A percentile compares a stretch with the other conserved stretches of the same genome.
phyloP scores from a whole-genome alignment of 192 early-diverging fungal species.

The Backusella circina region DNA sequence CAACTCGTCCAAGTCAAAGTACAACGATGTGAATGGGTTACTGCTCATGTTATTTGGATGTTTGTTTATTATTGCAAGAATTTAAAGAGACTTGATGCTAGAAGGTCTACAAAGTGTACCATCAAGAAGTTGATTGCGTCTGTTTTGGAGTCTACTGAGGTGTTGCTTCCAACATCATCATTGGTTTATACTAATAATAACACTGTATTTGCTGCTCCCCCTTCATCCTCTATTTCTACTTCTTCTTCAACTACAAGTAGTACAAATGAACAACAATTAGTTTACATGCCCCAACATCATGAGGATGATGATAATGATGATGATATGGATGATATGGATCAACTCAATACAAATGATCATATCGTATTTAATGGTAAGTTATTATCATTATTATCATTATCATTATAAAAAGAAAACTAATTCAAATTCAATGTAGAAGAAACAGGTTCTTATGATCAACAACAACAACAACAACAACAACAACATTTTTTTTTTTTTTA shows the following conservation, averaged over 20 bases:
- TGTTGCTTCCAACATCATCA: neutral
- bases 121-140: constrained; percentile 14
- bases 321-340: neutral
- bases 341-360: neutral
- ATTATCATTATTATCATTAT: neutral
- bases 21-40: constrained; percentile 47
- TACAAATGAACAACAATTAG: neutral
- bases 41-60: constrained; percentile 31
- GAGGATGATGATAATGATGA: neutral
- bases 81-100: constrained; percentile 36
- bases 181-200: neutral
- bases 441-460: neutral
- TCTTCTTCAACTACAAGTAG: neutral
- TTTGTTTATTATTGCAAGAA: constrained; percentile 29
- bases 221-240: neutral
- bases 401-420: neutral
- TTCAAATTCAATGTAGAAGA: neutral
- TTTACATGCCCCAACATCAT: neutral
- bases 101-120: constrained; percentile 32
- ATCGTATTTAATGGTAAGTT: neutral
- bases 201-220: neutral
- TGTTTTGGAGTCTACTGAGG: constrained; percentile 21
- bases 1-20: constrained; percentile 29
- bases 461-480: too few relatives aligned
- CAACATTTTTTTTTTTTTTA: too few relatives aligned